Base-by-base conservation (phyloP, 306 rosid species). In the Hippophae rhamnoides region DNA sequence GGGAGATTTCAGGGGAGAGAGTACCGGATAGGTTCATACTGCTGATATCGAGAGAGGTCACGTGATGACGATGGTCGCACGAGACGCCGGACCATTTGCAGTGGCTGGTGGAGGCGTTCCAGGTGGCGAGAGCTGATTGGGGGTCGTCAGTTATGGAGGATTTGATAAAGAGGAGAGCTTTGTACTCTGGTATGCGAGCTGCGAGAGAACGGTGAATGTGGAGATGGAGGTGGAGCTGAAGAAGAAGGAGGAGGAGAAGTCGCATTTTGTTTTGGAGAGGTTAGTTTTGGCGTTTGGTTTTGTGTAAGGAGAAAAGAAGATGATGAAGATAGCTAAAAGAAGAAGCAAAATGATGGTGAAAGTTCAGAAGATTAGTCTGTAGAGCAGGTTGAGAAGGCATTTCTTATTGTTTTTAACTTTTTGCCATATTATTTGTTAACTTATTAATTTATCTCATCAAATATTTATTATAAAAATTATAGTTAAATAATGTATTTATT, bases 81-180 rank as follows among this genome's bases (percentile, higher is more conserved):
- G 83, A 75, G 57, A 92, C 82, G 9, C 92, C 95, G 8, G 23
- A 2, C 87, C 92, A 87, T 6, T 74, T 58, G 66, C 96, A 92
- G 77, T 85, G 75, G 27, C 42, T 9, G 44, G 89, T 74, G 46
- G 86, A 58, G 64, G 79, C 49, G 9, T 74, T 82, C 98, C 98
- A 92, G 6, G 89, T 62, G 58, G 92, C 46, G 43, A 92, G 92
- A 26, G 57, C 26, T 2, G 82, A 71, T 40, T 81, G 73, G 0
- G 87, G 75, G 65, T 82, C 74, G 31, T 71, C 79, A 70, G 83
- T 49, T 41, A 92, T 57, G 74, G 81, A 41, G 47, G 71, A 9
- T 49, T 68, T 87, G 18, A 81, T 47, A 1, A 96, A 79, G 66
- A 87, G 89, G 10, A 92, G 92, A 0, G 93, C 89, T 0, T 72